These are phyloP conservation scores for Erodium texanum DNA, from an alignment of 441 rosid genomes.

Conservation along the genomic window DNA sequence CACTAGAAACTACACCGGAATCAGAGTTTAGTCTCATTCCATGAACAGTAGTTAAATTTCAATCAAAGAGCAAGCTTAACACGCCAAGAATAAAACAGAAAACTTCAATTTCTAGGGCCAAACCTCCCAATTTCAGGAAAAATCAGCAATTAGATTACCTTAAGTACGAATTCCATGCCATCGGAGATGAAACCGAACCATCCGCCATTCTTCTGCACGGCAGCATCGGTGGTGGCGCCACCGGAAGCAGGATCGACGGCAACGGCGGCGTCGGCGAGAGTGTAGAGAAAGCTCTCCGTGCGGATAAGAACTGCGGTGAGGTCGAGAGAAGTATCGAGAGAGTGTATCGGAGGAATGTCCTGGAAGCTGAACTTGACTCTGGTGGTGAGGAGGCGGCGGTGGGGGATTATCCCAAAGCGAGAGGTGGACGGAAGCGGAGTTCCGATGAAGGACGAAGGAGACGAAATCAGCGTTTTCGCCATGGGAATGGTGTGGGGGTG, in stretches of 20 bases:
- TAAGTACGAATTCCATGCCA: slow-evolving; percentile 71
- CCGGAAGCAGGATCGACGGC: slow-evolving; percentile 34
- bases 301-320: slow-evolving; percentile 36
- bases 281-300: slow-evolving; percentile 66
- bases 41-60: background rate
- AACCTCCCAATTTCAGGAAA: background rate
- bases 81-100: background rate
- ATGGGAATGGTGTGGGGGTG: slow-evolving; percentile 23
- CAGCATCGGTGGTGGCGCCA: slow-evolving; percentile 30
- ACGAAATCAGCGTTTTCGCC: slow-evolving; percentile 76
- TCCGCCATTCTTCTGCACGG: slow-evolving; percentile 64
- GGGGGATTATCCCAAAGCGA: slow-evolving; percentile 15
- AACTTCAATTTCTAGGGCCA: background rate
- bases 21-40: background rate
- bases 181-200: slow-evolving; percentile 93
- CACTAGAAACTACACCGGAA: background rate
- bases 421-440: slow-evolving; percentile 33
- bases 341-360: slow-evolving; percentile 54
- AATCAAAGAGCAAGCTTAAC: background rate
- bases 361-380: slow-evolving; percentile 55
- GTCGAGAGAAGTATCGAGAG: slow-evolving; percentile 43
- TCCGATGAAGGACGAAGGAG: slow-evolving; percentile 49
- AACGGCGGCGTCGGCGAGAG: slow-evolving; percentile 65
- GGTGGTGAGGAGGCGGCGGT: slow-evolving; percentile 41
- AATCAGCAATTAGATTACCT: slow-evolving; percentile 32